These are phyloP conservation scores for Pythium diclinum DNA, from an alignment of 352 stramenopile genomes.

Conservation along the genomic window DNA sequence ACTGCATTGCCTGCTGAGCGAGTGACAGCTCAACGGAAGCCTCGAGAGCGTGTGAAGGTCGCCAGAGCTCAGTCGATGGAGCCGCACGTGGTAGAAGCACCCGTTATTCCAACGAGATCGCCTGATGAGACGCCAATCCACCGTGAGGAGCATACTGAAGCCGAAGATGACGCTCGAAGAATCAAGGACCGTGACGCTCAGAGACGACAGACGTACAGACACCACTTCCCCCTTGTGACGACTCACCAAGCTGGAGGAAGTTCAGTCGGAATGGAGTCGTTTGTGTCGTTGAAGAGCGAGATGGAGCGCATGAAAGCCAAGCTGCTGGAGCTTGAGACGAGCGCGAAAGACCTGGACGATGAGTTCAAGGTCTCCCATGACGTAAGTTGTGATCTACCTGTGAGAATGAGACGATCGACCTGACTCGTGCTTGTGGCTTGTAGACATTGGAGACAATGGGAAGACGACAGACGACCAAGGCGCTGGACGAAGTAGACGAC, in stretches of 20 bases:
- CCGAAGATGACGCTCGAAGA: background rate
- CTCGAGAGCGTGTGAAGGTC: background rate
- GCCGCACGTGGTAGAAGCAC: background rate
- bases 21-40: background rate
- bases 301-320: constrained; percentile 55
- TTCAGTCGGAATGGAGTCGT: constrained; percentile 11
- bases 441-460: constrained; percentile 27
- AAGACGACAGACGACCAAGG: background rate
- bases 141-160: background rate
- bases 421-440: background rate
- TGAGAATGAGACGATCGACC: background rate
- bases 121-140: background rate
- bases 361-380: constrained; percentile 54
- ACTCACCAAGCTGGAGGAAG: background rate
- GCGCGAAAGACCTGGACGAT: constrained; percentile 50
- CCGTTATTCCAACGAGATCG: background rate
- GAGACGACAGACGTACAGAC: constrained; percentile 15
- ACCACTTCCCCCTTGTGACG: constrained; percentile 10
- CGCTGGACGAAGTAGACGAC: constrained; percentile 13
- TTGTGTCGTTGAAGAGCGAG: constrained; percentile 38
- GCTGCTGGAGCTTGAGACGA: constrained; percentile 43
- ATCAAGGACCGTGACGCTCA: constrained; percentile 5
- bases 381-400: constrained; percentile 13
- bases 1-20: background rate
- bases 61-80: background rate